Evolutionary conservation across 2,329 filamentous ascomycete genomes (phyloP).

Genomic region (Paraconiothyrium brasiliense): DNA sequence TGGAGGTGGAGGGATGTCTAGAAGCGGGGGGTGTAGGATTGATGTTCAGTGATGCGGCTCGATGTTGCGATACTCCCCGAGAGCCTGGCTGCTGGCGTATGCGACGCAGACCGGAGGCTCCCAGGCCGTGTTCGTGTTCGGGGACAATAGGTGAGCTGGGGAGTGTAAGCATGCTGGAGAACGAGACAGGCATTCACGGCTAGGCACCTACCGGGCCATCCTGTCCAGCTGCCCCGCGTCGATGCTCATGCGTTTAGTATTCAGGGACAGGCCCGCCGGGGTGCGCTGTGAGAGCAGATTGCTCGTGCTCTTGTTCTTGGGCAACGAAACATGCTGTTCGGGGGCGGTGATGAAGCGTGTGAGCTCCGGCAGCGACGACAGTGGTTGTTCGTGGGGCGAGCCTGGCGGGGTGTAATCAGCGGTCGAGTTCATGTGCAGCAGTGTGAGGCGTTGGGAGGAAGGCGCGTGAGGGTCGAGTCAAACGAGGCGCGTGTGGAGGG

Average conservation of each 20-base stretch:
- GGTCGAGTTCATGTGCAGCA: slow-evolving; percentile 30
- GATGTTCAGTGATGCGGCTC: slow-evolving; percentile 76
- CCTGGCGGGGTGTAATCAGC: slow-evolving; percentile 45
- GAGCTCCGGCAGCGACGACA: slow-evolving; percentile 31
- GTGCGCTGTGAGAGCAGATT: slow-evolving; percentile 54
- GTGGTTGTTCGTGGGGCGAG: slow-evolving; percentile 45
- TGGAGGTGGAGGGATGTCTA: slow-evolving; percentile 56
- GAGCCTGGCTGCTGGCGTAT: slow-evolving; percentile 86
- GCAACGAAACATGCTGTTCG: slow-evolving; percentile 48
- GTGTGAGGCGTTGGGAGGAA: slow-evolving; percentile 4
- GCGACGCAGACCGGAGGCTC: slow-evolving; percentile 85
- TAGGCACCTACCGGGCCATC: slow-evolving; percentile 73
- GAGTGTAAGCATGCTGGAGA: slow-evolving; percentile 19
- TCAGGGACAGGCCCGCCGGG: slow-evolving; percentile 54
- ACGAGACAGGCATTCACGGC: slow-evolving; percentile 17
- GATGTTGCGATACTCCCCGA: slow-evolving; percentile 68
- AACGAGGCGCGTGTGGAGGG: slow-evolving; percentile 1
- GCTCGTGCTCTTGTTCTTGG: slow-evolving; percentile 60
- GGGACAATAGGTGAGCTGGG: slow-evolving; percentile 80
- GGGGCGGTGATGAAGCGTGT: slow-evolving; percentile 27
- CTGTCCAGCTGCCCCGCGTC: slow-evolving; percentile 75
- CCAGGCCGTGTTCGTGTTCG: slow-evolving; percentile 88
- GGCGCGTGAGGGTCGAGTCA: slow-evolving; percentile 2
- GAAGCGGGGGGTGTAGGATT: slow-evolving; percentile 70
- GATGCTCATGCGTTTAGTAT: slow-evolving; percentile 77